phyloP scores from a whole-genome alignment of 1,139 yeast genomes.

The Ogataea hybrid region DNA sequence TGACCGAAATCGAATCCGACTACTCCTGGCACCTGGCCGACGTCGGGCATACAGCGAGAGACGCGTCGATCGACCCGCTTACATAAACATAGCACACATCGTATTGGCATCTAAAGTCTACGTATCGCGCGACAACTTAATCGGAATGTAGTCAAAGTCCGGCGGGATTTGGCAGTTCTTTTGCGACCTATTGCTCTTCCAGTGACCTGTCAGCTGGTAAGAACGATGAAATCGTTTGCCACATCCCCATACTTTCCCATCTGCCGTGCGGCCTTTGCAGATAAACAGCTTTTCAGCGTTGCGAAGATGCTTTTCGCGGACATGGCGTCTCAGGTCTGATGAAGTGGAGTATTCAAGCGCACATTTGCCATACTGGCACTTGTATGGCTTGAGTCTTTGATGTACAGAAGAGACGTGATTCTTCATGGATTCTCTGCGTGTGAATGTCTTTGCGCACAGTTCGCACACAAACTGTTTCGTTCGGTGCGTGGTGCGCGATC shows the following conservation, averaged over 20 bases:
- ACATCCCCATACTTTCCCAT: slow-evolving; percentile 18
- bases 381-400: slow-evolving; percentile 16
- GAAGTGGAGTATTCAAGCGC: slow-evolving; percentile 15
- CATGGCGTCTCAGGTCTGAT: slow-evolving; percentile 22
- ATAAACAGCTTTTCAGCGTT: slow-evolving; percentile 11
- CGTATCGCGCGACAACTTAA: background rate
- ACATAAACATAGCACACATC: no score
- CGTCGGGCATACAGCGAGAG: slow-evolving; percentile 4
- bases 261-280: slow-evolving; percentile 13
- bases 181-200: slow-evolving; percentile 20
- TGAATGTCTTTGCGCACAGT: slow-evolving; percentile 13
- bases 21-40: slow-evolving; percentile 14
- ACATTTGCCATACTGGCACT: slow-evolving; percentile 14
- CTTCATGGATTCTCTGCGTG: slow-evolving; percentile 21
- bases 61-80: slow-evolving; percentile 7
- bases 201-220: slow-evolving; percentile 20
- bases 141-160: slow-evolving; percentile 16
- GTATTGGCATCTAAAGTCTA: background rate
- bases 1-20: slow-evolving; percentile 17
- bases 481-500: background rate
- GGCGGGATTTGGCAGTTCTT: slow-evolving; percentile 16
- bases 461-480: slow-evolving; percentile 12
- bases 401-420: slow-evolving; percentile 21
- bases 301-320: slow-evolving; percentile 16
- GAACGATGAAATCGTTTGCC: slow-evolving; percentile 18